Percentiles rank a stretch among this genome's conserved stretches.
These are phyloP conservation scores for Cryphonectria parasitica DNA, from an alignment of 2,329 filamentous ascomycete genomes.

Conservation along the genomic window DNA sequence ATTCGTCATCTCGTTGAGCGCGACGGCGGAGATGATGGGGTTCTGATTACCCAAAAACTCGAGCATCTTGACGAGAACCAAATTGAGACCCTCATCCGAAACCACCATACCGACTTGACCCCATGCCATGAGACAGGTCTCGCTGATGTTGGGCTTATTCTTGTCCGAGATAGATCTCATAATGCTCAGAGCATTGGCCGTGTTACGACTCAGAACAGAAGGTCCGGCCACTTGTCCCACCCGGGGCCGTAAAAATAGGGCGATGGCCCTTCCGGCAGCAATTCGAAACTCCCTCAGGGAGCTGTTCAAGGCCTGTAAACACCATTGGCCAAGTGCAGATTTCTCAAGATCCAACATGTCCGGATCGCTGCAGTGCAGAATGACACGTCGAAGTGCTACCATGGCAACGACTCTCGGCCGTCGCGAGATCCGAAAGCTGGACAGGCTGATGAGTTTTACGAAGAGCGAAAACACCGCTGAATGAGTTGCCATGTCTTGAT, in stretches of 20 bases:
- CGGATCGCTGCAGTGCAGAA: constrained; percentile 65
- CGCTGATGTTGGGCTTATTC: constrained; percentile 68
- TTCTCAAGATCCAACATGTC: constrained; percentile 68
- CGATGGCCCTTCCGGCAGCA: constrained; percentile 65
- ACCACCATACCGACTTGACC: constrained; percentile 80
- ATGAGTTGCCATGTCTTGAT: constrained; percentile 37
- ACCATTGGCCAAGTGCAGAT: constrained; percentile 77
- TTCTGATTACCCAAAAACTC: constrained; percentile 88
- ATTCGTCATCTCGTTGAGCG: constrained; percentile 79
- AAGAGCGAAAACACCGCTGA: constrained; percentile 50
- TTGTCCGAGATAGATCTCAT: constrained; percentile 74
- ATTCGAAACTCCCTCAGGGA: constrained; percentile 84
- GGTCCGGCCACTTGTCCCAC: constrained; percentile 14
- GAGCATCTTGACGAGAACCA: constrained; percentile 80
- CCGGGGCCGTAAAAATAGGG: constrained; percentile 21
- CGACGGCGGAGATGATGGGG: constrained; percentile 75
- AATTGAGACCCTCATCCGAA: constrained; percentile 80
- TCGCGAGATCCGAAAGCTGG: constrained; percentile 57
- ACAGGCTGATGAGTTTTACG: constrained; percentile 47
- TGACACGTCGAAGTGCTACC: constrained; percentile 69
- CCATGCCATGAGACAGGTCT: constrained; percentile 85
- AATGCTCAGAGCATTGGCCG: constrained; percentile 70
- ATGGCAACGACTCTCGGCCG: constrained; percentile 71
- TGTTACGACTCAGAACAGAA: constrained; percentile 62
- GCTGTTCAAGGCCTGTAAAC: constrained; percentile 78